Conservation (phyloP, 1,139 yeast genomes). For the Magnusiomyces fungicola region DNA sequence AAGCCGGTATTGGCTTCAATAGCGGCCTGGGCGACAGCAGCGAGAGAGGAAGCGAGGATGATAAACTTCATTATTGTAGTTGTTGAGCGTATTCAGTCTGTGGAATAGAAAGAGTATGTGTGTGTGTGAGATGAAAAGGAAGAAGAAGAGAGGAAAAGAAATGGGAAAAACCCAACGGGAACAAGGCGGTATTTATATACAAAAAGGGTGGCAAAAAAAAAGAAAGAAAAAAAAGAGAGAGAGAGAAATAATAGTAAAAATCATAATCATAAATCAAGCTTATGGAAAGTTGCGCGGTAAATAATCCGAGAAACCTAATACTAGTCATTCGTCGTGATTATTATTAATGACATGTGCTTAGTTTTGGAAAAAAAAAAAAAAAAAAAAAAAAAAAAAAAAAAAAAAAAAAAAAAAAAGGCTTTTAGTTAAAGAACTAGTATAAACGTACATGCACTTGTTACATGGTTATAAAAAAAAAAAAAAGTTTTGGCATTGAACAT, state of each 20-base stretch:
- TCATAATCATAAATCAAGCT: background rate
- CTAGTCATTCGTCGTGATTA: no score
- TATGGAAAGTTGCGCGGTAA: no score
- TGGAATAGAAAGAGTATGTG: background rate
- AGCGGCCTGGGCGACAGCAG: slow-evolving; percentile 1
- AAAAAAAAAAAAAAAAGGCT: background rate
- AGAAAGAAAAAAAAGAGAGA: background rate
- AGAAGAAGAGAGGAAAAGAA: background rate
- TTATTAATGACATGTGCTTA: background rate
- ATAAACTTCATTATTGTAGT: slow-evolving; percentile 3
- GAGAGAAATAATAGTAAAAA: background rate
- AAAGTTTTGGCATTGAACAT: no score
- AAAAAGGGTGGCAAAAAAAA: background rate
- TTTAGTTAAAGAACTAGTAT: no score
- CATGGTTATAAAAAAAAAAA: background rate
- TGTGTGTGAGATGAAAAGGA: background rate
- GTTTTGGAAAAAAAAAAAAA: background rate
- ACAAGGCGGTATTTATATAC: no score
- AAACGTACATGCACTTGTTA: background rate
- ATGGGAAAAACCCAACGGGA: no score
- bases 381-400: background rate
- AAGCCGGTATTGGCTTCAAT: background rate
- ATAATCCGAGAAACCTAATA: no score
- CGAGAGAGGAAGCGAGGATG: background rate
- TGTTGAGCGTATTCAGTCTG: background rate